Evolutionary conservation across 257 asterid species (phyloP).

Genomic region (Solanum medicagineum): DNA sequence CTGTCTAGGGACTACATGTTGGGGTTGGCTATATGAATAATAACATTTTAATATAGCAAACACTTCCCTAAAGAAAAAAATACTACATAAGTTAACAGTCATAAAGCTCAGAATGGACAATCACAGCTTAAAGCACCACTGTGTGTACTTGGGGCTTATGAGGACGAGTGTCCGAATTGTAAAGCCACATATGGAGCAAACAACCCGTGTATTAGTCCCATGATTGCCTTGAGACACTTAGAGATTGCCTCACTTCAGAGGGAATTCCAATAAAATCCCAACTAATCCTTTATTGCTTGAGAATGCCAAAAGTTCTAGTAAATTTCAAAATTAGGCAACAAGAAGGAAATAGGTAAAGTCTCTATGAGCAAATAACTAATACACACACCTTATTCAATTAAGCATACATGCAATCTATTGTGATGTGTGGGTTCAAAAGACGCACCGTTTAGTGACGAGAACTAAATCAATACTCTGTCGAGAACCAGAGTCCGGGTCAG

Average conservation of each 20-base stretch:
- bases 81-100: neutral
- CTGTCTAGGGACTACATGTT: neutral
- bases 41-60: neutral
- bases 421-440: neutral
- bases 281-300: neutral
- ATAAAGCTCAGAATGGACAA: neutral
- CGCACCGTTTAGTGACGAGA: conserved; percentile 50
- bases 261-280: neutral
- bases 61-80: neutral
- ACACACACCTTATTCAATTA: neutral
- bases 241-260: neutral
- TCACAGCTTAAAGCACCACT: neutral
- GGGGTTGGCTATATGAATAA: neutral
- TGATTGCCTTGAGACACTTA: neutral
- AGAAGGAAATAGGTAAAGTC: neutral
- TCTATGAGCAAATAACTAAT: neutral
- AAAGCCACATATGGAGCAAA: neutral
- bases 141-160: neutral
- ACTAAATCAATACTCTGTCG: conserved; percentile 60
- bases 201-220: neutral
- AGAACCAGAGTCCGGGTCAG: conserved; percentile 67
- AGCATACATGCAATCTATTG: neutral
- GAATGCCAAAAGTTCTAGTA: neutral
- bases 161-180: neutral
- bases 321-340: neutral